phyloP scores from a whole-genome alignment of 805 yeast species.

The Pichia manshurica region DNA sequence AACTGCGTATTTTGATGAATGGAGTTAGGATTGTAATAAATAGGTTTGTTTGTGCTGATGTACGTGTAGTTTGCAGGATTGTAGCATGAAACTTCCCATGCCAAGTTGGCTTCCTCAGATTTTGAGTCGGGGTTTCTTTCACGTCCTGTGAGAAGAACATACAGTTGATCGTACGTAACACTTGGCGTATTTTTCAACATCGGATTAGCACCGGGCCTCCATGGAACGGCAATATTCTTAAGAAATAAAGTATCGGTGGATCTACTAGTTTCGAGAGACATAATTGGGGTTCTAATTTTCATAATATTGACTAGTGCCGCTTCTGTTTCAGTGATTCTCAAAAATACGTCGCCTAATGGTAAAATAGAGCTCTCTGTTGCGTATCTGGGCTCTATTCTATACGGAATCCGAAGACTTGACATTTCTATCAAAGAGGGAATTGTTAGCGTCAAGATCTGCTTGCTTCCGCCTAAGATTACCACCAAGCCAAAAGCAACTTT shows the following conservation, averaged over 20 bases:
- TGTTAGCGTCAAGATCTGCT: slow-evolving; percentile 32
- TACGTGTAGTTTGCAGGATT: slow-evolving; percentile 29
- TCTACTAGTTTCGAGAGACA: slow-evolving; percentile 23
- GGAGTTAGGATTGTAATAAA: slow-evolving; percentile 30
- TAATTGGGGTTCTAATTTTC: slow-evolving; percentile 35
- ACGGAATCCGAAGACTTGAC: slow-evolving; percentile 41
- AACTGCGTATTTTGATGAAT: slow-evolving; percentile 26
- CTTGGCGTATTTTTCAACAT: slow-evolving; percentile 78
- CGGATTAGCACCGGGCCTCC: slow-evolving; percentile 73
- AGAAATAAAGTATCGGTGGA: slow-evolving; percentile 60
- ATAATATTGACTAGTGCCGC: slow-evolving; percentile 47
- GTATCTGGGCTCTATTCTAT: slow-evolving; percentile 35
- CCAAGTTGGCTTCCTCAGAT: slow-evolving; percentile 48
- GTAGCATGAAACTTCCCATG: slow-evolving; percentile 39
- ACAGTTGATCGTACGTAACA: slow-evolving; percentile 58
- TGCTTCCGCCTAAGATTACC: slow-evolving; percentile 25
- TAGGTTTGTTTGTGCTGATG: slow-evolving; percentile 26
- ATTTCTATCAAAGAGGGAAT: slow-evolving; percentile 63
- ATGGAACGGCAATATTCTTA: slow-evolving; percentile 60
- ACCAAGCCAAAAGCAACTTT: slow-evolving; percentile 27
- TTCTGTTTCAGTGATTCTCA: slow-evolving; percentile 52
- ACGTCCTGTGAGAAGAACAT: slow-evolving; percentile 65
- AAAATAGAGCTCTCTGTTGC: slow-evolving; percentile 40
- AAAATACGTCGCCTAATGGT: slow-evolving; percentile 44
- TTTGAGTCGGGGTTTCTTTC: slow-evolving; percentile 48